Base-by-base conservation (phyloP, 2,329 filamentous ascomycete species). In the Microcyclospora pomicola region DNA sequence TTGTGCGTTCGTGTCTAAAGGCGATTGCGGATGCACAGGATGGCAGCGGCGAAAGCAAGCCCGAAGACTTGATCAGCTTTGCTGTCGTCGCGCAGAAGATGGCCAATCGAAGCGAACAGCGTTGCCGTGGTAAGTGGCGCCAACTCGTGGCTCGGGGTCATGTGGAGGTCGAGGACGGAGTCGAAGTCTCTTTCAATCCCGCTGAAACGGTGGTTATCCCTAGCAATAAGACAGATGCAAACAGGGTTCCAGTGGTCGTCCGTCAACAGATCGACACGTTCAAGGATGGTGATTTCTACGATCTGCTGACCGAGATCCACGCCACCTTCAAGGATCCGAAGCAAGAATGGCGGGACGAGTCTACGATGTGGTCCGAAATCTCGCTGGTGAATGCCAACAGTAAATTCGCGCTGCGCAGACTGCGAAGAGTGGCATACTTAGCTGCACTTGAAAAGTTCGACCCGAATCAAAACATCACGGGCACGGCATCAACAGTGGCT, bases 121-220 rank as follows among this genome's bases (percentile, higher is more conserved):
- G 83, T 53, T 84, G 80, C 52, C 65, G 69, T 16, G 66, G 67
- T 16, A 85, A 86, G 52, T 85, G 78, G 76, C 72, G 71, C 42
- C 56, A 62, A 19, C 46, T 75, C 13, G 56, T 60, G 36, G 50
- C 55, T n/a, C n/a, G 52, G 59, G 29, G 54, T 53, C 7, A 24
- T 7, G 19, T 24, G 7, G 19, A 24, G 19, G 32, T 46, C 28
- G 44, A 42, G 36, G 36, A 39, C 15, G 31, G 10, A 27, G 27
- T 27, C 28, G 14, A 32, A 15, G 16, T 27, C 15, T 27, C 14
- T 29, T 9, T 15, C 27, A 14, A 31, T 14, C 12, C 31, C 37
- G 19, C 16, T 35, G 38, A 31, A 40, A 45, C 12, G 46, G 35
- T 38, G 24, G 14, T 34, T 15, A 19, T n/a, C 16, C 14, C n/a